Conservation (phyloP, 2,329 filamentous ascomycete genomes). For the Cryphonectria parasitica region DNA sequence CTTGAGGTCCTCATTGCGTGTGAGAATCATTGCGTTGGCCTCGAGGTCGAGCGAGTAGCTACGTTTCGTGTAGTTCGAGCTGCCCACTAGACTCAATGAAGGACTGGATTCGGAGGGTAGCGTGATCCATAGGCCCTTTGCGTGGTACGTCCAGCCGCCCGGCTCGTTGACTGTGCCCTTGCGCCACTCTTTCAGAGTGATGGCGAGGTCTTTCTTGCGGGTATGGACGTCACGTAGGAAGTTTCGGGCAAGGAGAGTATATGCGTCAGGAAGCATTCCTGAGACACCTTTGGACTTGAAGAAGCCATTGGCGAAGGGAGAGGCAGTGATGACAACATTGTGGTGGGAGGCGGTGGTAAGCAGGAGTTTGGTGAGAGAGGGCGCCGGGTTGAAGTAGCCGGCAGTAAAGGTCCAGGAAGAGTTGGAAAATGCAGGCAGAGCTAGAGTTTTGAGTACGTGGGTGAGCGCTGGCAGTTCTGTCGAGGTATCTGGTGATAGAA, state of each 20-base stretch:
- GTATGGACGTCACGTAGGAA: constrained; percentile 69
- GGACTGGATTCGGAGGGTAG: constrained; percentile 68
- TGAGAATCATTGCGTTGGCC: constrained; percentile 84
- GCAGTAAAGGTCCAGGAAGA: constrained; percentile 96
- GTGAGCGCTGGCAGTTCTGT: constrained; percentile 87
- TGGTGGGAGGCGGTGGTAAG: constrained; percentile 70
- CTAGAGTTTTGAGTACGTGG: constrained; percentile 71
- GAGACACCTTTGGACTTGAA: constrained; percentile 87
- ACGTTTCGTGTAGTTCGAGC: constrained; percentile 93
- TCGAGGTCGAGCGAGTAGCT: constrained; percentile 93
- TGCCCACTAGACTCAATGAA: constrained; percentile 82
- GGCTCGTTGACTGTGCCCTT: constrained; percentile 78
- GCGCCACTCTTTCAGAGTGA: constrained; percentile 86
- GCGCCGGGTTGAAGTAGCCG: constrained; percentile 97
- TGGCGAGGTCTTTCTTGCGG: constrained; percentile 54
- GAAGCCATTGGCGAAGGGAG: constrained; percentile 93
- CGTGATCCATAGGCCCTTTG: constrained; percentile 92
- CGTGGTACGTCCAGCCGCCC: constrained; percentile 95
- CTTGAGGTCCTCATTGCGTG: constrained; percentile 73
- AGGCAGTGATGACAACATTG: constrained; percentile 89
- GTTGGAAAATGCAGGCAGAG: constrained; percentile 63
- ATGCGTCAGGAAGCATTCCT: constrained; percentile 87
- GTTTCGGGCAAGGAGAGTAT: constrained; percentile 81
- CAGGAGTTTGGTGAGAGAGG: constrained; percentile 77
- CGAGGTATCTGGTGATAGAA: constrained; percentile 78